Evolutionary conservation across 805 yeast genomes (phyloP).

Genomic region (Lachancea waltii): DNA sequence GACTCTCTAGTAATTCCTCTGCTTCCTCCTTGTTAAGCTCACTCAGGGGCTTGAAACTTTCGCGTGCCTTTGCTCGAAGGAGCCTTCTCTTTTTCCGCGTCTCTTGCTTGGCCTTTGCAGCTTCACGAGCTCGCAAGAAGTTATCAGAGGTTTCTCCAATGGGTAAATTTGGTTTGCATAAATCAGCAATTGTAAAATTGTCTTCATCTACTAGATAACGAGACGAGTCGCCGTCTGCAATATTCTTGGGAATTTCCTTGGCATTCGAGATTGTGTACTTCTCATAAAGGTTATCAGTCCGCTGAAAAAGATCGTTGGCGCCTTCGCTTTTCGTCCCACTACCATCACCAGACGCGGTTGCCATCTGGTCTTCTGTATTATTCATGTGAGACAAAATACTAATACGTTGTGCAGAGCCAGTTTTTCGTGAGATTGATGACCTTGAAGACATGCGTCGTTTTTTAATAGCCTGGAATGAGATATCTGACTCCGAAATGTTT

Average conservation of each 20-base stretch:
- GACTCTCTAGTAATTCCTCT: constrained; percentile 25
- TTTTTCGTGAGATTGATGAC: constrained; percentile 21
- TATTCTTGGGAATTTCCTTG: constrained; percentile 34
- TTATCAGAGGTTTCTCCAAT: constrained; percentile 60
- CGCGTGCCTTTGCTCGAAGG: constrained; percentile 39
- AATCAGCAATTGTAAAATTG: constrained; percentile 56
- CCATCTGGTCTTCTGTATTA: constrained; percentile 17
- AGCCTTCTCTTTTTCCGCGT: constrained; percentile 33
- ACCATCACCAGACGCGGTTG: constrained; percentile 15
- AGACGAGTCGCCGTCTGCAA: constrained; percentile 36
- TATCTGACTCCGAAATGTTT: constrained; percentile 23
- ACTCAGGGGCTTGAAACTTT: constrained; percentile 33
- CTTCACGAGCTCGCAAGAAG: constrained; percentile 49
- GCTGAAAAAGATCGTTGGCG: constrained; percentile 17
- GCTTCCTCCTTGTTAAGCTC: constrained; percentile 27
- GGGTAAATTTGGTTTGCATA: constrained; percentile 62
- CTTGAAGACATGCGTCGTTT: constrained; percentile 26
- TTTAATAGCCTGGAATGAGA: constrained; percentile 26
- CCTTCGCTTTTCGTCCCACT: constrained; percentile 13
- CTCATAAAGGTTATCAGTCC: constrained; percentile 24
- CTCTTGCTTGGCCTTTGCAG: constrained; percentile 34
- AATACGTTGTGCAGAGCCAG: constrained; percentile 30
- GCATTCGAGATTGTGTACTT: constrained; percentile 33
- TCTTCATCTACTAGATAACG: constrained; percentile 46
- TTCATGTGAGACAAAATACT: constrained; percentile 28